These are phyloP conservation scores for Spathaspora sp. DNA, from an alignment of 1,139 yeast genomes.

Conservation along the genomic window DNA sequence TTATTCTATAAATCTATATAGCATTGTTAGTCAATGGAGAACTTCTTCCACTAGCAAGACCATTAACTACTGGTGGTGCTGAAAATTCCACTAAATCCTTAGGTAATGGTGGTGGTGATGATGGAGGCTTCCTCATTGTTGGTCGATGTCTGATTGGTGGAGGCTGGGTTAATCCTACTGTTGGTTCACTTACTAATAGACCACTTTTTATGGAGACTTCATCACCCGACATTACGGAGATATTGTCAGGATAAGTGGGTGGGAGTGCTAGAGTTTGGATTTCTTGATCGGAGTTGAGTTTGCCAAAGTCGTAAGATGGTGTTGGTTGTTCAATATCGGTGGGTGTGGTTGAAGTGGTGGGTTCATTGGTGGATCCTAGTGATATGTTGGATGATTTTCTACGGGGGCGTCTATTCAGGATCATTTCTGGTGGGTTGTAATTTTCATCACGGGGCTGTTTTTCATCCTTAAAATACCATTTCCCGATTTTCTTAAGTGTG, in stretches of 20 bases:
- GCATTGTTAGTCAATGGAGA: background rate
- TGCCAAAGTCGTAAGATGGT: constrained; percentile 19
- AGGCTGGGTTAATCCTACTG: constrained; percentile 14
- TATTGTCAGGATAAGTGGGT: background rate
- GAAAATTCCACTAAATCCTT: background rate
- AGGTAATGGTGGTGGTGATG: constrained; percentile 8
- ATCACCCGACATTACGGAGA: constrained; percentile 7
- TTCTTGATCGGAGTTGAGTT: constrained; percentile 5
- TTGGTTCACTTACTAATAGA: constrained; percentile 12
- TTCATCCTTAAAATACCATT: constrained; percentile 64
- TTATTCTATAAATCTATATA: background rate
- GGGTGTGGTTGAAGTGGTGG: background rate
- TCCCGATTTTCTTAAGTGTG: constrained; percentile 62
- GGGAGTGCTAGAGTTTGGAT: background rate
- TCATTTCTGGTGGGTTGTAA: constrained; percentile 66
- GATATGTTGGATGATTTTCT: constrained; percentile 22
- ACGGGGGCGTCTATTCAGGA: constrained; percentile 50
- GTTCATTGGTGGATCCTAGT: background rate
- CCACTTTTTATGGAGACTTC: constrained; percentile 10
- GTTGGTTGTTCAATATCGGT: constrained; percentile 3
- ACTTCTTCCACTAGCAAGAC: background rate
- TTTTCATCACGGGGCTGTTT: constrained; percentile 13
- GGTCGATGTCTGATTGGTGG: constrained; percentile 7
- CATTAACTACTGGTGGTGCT: background rate
- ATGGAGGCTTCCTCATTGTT: constrained; percentile 12